Evolutionary conservation across 306 rosid species (phyloP), one percentile per base, ranked within the genome.

Genomic region (Cicer cuneatum): DNA sequence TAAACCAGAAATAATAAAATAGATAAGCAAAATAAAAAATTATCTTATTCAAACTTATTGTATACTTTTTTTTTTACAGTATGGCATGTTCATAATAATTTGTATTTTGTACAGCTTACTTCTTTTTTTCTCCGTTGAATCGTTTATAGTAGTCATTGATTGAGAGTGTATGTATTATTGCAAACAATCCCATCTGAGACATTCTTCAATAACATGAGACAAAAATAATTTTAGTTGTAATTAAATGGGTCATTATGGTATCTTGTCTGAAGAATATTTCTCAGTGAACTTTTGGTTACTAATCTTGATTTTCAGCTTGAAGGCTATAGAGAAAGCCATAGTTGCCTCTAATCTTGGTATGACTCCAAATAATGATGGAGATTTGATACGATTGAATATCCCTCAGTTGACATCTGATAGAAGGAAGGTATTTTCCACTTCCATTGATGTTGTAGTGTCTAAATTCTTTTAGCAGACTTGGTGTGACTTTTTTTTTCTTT

Each of bases 281-380:
- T 74, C 18, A 69, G 60, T 57, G 21, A 73, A 76, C 56, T 70
- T 29, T 74, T 79, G 66, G 69, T 15, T 38, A 46, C 85, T 75
- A 6, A 38, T 76, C 43, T 75, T 67, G 71, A 19, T 81, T 82
- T 74, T 75, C 87, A 95, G 99, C 86, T 86, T 95, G 84, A 95
- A 95, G 85, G 78, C 86, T 56, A 95, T 95, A 56, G 99, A 94
- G 90, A 95, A 95, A 86, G 97, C 99, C 71, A 88, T 95, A 63
- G 97, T 92, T 67, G 81, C 67, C 82, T 95, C 99, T 84, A 70
- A 88, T 88, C 83, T 95, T 75, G 93, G 96, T 64, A 45, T 94
- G 93, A 92, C 99, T 67, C 99, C 99, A 57, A 94, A 92, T 79
- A 94, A 94, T 53, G 98, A 94, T 71, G 99, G 99, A 71, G 98